Evolutionary conservation across 495 filamentous ascomycete species (phyloP).

Genomic region (Aspergillus leporis): DNA sequence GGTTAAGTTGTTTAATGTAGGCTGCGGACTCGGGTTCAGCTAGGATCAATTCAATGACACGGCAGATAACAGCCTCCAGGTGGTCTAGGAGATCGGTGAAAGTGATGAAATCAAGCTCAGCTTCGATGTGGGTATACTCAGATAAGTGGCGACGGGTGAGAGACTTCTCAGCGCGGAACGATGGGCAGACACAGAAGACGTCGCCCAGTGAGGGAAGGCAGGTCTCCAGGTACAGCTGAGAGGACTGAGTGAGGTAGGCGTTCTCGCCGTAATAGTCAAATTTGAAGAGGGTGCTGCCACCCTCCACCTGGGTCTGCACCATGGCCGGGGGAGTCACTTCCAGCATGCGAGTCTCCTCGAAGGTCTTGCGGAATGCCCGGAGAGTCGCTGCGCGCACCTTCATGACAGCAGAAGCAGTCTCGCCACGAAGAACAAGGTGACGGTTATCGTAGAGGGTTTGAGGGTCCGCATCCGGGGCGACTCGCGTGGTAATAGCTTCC

Average conservation of each 20-base stretch:
- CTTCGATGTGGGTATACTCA: conserved; percentile 97
- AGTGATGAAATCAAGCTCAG: conserved; percentile 92
- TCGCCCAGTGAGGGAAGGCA: conserved; percentile 87
- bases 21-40: conserved; percentile 67
- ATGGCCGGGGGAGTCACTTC: conserved; percentile 94
- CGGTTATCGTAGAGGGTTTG: conserved; percentile 84
- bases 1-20: conserved; percentile 83
- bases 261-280: conserved; percentile 93
- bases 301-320: conserved; percentile 99
- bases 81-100: conserved; percentile 92
- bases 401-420: conserved; percentile 83
- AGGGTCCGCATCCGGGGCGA: conserved; percentile 76
- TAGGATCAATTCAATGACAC: conserved; percentile 75
- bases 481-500: conserved; percentile 91
- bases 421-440: conserved; percentile 88
- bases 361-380: conserved; percentile 78
- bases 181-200: conserved; percentile 97
- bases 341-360: conserved; percentile 71
- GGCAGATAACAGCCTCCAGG: conserved; percentile 85
- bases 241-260: conserved; percentile 95
- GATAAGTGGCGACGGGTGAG: conserved; percentile 91
- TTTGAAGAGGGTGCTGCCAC: conserved; percentile 90
- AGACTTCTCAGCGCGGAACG: conserved; percentile 96
- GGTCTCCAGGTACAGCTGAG: conserved; percentile 97
- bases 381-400: conserved; percentile 86